Conservation (phyloP, 1,139 yeast species). For the Lodderomyces elongisporus region DNA sequence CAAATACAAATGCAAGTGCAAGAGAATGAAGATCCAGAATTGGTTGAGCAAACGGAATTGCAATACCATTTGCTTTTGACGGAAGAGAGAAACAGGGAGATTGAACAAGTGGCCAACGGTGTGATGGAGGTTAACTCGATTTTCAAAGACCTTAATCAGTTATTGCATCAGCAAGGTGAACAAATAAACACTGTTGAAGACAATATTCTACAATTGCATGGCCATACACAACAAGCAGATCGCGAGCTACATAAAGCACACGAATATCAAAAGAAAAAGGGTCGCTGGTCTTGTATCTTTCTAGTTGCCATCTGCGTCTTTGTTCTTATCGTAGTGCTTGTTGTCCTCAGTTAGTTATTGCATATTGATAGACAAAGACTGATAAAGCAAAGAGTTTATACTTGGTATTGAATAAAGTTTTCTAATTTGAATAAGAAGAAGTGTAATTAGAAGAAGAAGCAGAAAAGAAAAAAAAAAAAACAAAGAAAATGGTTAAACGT, state of each 20-base stretch:
- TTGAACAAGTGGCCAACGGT: slow-evolving; percentile 67
- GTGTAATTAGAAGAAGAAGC: neutral
- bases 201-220: slow-evolving; percentile 61
- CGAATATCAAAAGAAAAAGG: slow-evolving; percentile 61
- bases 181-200: slow-evolving; percentile 81
- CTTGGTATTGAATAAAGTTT: neutral
- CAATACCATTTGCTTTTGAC: slow-evolving; percentile 67
- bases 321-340: slow-evolving; percentile 35
- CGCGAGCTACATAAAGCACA: slow-evolving; percentile 69
- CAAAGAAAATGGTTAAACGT: neutral
- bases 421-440: too few relatives aligned
- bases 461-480: neutral
- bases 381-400: too few relatives aligned
- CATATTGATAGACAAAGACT: too few relatives aligned
- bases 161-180: slow-evolving; percentile 80
- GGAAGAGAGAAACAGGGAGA: slow-evolving; percentile 69
- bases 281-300: slow-evolving; percentile 70
- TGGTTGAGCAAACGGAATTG: slow-evolving; percentile 54
- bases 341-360: slow-evolving; percentile 28
- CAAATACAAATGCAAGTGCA: slow-evolving; percentile 14
- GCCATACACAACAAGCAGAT: slow-evolving; percentile 65
- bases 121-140: slow-evolving; percentile 80
- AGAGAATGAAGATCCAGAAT: slow-evolving; percentile 36
- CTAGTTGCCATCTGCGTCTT: slow-evolving; percentile 42
- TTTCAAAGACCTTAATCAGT: slow-evolving; percentile 70